Percentiles rank a stretch among this genome's conserved stretches.
phyloP scores from a whole-genome alignment of 352 stramenopile species.

The Globisporangium lucens region DNA sequence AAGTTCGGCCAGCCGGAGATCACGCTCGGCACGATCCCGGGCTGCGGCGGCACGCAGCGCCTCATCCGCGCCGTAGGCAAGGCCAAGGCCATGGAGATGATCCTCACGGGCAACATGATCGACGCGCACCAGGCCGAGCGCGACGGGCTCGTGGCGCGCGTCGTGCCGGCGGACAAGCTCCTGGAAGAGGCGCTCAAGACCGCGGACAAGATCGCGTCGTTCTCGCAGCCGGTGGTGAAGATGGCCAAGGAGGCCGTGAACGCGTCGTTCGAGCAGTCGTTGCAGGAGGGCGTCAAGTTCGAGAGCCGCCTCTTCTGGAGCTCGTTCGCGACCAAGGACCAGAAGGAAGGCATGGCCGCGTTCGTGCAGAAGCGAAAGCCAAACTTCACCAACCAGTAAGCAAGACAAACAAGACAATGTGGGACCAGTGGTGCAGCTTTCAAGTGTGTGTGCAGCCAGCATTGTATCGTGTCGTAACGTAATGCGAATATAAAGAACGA shows the following conservation, averaged over 20 bases:
- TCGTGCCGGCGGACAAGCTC: slow-evolving; percentile 91
- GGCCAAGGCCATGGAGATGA: slow-evolving; percentile 98
- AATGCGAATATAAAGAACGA: slow-evolving; percentile 1
- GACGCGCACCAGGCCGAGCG: slow-evolving; percentile 92
- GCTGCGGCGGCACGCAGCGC: slow-evolving; percentile 95
- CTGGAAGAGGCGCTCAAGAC: slow-evolving; percentile 96
- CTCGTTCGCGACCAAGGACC: slow-evolving; percentile 94
- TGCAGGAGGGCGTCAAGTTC: slow-evolving; percentile 95
- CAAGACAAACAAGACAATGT: neutral
- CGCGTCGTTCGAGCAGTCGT: slow-evolving; percentile 89
- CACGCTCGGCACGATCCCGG: slow-evolving; percentile 97
- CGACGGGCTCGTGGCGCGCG: slow-evolving; percentile 92
- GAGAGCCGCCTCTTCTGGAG: slow-evolving; percentile 98
- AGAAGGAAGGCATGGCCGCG: slow-evolving; percentile 96
- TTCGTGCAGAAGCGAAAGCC: slow-evolving; percentile 97
- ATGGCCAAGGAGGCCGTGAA: slow-evolving; percentile 98
- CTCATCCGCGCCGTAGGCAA: slow-evolving; percentile 97
- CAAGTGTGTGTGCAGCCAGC: slow-evolving; percentile 2
- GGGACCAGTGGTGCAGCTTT: neutral
- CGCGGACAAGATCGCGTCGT: slow-evolving; percentile 94
- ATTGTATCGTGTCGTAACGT: neutral
- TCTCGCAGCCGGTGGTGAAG: slow-evolving; percentile 94
- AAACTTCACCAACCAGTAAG: slow-evolving; percentile 94
- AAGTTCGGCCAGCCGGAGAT: slow-evolving; percentile 99
- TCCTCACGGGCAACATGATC: slow-evolving; percentile 97